A percentile compares a stretch with the other conserved stretches of the same genome.
Conservation (phyloP, 192 early-diverging fungal species). For the Ambispora gerdemannii region DNA sequence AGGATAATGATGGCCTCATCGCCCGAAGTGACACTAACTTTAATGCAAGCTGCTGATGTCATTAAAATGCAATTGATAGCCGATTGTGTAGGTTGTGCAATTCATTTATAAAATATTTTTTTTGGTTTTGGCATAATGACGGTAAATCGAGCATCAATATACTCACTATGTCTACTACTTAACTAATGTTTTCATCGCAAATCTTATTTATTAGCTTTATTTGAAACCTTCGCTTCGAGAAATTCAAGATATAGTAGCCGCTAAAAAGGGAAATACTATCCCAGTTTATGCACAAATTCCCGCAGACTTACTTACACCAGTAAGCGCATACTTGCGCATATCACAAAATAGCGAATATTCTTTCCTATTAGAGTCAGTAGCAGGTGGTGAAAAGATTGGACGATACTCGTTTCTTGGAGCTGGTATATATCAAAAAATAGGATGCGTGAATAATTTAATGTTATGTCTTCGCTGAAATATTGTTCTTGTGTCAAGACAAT, state of each 20-base stretch:
- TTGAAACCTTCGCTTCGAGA: constrained; percentile 69
- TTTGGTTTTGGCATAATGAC: too few species aligned
- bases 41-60: neutral
- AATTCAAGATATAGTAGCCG: constrained; percentile 58
- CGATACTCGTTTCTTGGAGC: constrained; percentile 96
- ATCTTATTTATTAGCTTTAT: constrained; percentile 33
- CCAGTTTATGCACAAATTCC: constrained; percentile 87
- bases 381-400: constrained; percentile 92
- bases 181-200: neutral
- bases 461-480: neutral
- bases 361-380: constrained; percentile 92
- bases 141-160: neutral
- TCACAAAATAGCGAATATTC: constrained; percentile 78
- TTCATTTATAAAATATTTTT: too few species aligned
- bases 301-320: constrained; percentile 93
- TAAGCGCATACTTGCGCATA: constrained; percentile 92
- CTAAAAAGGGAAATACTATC: constrained; percentile 76
- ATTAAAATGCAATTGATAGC: too few species aligned
- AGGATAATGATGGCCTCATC: neutral
- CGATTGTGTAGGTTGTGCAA: too few species aligned
- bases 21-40: constrained; percentile 20
- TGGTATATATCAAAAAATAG: constrained; percentile 48
- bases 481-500: constrained; percentile 1
- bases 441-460: too few species aligned
- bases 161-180: neutral